These are phyloP conservation scores for Fraxinus pennsylvanica DNA, from an alignment of 257 asterid genomes.

Conservation along the genomic window DNA sequence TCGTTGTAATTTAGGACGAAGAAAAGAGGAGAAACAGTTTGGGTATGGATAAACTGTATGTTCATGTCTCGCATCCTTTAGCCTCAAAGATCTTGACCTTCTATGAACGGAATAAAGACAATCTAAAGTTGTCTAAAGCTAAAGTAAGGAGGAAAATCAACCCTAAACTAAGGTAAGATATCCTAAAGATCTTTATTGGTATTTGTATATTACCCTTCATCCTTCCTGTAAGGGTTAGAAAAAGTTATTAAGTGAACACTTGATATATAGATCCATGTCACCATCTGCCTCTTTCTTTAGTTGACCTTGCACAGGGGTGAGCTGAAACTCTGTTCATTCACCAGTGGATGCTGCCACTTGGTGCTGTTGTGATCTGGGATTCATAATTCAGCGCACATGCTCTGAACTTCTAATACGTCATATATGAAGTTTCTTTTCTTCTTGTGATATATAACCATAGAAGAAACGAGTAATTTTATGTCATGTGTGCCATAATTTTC, in stretches of 20 bases:
- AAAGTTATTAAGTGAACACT: neutral
- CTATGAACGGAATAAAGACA: conserved; percentile 35
- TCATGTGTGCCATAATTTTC: neutral
- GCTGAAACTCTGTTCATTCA: neutral
- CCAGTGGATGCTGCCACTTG: neutral
- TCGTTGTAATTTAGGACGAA: conserved; percentile 47
- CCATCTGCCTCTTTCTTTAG: neutral
- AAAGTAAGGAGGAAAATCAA: conserved; percentile 49
- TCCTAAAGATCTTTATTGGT: neutral
- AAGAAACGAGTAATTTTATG: neutral
- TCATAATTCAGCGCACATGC: neutral
- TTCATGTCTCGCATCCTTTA: conserved; percentile 49
- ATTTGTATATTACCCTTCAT: neutral
- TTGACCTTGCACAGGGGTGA: neutral
- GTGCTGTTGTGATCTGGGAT: neutral
- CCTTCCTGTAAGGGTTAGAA: neutral
- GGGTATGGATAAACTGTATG: conserved; percentile 52
- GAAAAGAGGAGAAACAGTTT: conserved; percentile 54
- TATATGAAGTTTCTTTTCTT: neutral
- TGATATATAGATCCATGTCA: neutral
- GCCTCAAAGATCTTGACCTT: conserved; percentile 45
- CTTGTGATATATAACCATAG: neutral
- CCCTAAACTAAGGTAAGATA: conserved; percentile 49
- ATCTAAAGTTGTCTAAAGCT: conserved; percentile 45
- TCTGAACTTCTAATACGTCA: neutral